Percentiles rank a stretch among this genome's conserved stretches.
These are phyloP conservation scores for Torrubiella hemipterigena DNA, from an alignment of 2,329 filamentous ascomycete species.

Conservation along the genomic window DNA sequence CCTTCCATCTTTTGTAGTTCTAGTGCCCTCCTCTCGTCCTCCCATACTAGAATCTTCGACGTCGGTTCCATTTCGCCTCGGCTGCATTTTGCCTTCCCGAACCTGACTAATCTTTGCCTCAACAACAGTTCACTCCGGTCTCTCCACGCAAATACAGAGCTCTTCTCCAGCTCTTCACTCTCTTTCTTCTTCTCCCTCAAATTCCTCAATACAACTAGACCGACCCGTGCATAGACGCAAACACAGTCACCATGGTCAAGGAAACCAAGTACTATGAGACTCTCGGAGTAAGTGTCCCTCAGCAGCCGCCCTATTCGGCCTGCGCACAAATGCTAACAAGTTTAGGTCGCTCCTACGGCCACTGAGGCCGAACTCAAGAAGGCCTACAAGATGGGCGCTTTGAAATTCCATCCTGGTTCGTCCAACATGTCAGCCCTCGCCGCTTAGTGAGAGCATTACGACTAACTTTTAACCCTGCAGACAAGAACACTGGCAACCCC, in stretches of 20 bases:
- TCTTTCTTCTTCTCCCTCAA: no score
- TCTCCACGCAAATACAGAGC: no score
- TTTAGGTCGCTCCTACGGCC: constrained; percentile 65
- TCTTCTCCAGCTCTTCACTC: not conserved
- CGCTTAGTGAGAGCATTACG: no score
- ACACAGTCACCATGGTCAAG: constrained; percentile 56
- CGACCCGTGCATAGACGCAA: not conserved
- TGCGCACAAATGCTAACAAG: not conserved
- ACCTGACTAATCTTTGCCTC: not conserved
- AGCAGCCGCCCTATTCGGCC: not conserved
- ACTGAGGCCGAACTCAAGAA: constrained; percentile 84
- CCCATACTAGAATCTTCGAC: no score
- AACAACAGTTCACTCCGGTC: not conserved
- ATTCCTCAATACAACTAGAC: no score
- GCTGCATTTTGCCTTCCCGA: not conserved
- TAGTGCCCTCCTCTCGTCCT: not conserved
- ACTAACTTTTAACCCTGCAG: no score
- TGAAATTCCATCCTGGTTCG: constrained; percentile 77
- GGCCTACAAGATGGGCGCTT: constrained; percentile 71
- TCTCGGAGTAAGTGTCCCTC: constrained; percentile 51
- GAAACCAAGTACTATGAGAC: constrained; percentile 71
- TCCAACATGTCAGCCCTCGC: no score
- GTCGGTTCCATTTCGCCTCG: not conserved
- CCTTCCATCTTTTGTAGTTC: not conserved
- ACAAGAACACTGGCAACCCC: constrained; percentile 94